Conservation (phyloP, 1,284 basidiomycete genomes). For the Malassezia restricta region DNA sequence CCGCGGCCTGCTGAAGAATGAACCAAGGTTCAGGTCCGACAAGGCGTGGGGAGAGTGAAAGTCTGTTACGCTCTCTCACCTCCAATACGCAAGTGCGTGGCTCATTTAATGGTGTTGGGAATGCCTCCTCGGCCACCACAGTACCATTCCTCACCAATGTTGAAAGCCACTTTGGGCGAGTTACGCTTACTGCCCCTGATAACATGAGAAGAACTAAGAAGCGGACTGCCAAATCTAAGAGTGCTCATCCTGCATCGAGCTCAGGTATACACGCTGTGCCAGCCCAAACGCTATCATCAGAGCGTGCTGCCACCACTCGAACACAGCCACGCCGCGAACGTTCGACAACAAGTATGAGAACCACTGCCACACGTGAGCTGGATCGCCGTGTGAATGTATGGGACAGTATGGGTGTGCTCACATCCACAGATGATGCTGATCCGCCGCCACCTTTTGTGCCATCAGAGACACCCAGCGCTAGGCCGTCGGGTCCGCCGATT, state of each 20-base stretch:
- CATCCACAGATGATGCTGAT: neutral
- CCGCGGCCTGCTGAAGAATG: neutral
- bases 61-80: neutral
- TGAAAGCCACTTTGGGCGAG: slow-evolving; percentile 31
- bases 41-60: neutral
- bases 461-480: neutral
- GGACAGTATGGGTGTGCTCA: slow-evolving; percentile 2
- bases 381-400: slow-evolving; percentile 11
- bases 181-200: slow-evolving; percentile 41
- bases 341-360: neutral
- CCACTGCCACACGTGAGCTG: neutral
- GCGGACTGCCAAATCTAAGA: neutral
- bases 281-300: no score
- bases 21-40: neutral
- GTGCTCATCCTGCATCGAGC: no score
- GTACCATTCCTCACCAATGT: slow-evolving; percentile 34
- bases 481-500: neutral
- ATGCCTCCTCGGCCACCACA: neutral
- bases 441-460: slow-evolving; percentile 8
- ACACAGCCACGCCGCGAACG: no score
- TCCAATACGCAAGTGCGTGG: neutral
- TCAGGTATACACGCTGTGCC: no score
- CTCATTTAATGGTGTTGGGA: neutral
- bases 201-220: slow-evolving; percentile 28
- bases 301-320: no score